Evolutionary conservation across 2,329 filamentous ascomycete species (phyloP).

Genomic region (Zymoseptoria tritici): DNA sequence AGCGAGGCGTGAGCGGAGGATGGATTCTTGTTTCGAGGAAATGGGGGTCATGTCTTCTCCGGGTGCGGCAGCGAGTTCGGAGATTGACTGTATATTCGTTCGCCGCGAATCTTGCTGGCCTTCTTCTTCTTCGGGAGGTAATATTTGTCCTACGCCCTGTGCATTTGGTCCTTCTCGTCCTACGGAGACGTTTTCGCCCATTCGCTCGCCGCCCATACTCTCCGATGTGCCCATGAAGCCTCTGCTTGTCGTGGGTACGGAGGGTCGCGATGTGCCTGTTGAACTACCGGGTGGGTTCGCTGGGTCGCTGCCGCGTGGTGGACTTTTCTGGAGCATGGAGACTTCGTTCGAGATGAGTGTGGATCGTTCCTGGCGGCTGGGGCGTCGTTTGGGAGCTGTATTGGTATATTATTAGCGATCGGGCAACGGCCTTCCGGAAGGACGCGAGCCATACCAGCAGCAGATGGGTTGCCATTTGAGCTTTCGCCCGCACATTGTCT

Average conservation of each 20-base stretch:
- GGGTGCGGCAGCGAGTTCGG: conserved; percentile 1
- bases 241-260: conserved; percentile 6
- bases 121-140: conserved; percentile 10
- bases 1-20: background rate
- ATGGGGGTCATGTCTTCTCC: background rate
- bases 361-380: conserved; percentile 15
- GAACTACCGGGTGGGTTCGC: conserved; percentile 9
- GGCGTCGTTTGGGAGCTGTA: conserved; percentile 3
- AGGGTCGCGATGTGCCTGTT: conserved; percentile 8
- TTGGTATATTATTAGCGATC: background rate
- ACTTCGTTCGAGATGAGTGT: conserved; percentile 21
- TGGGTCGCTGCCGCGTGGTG: conserved; percentile 9
- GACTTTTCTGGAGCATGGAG: conserved; percentile 18
- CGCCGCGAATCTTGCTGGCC: background rate
- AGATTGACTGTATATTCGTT: background rate
- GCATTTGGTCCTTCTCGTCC: conserved; percentile 19
- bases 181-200: conserved; percentile 19
- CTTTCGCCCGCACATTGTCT: conserved; percentile 9
- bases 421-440: background rate
- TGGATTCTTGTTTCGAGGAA: background rate
- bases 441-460: background rate
- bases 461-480: conserved; percentile 5
- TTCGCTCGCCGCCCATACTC: conserved; percentile 5
- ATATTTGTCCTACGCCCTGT: conserved; percentile 13
- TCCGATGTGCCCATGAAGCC: conserved; percentile 12